phyloP scores from a whole-genome alignment of 169 alveolate genomes.

The Plasmodium berghei region DNA sequence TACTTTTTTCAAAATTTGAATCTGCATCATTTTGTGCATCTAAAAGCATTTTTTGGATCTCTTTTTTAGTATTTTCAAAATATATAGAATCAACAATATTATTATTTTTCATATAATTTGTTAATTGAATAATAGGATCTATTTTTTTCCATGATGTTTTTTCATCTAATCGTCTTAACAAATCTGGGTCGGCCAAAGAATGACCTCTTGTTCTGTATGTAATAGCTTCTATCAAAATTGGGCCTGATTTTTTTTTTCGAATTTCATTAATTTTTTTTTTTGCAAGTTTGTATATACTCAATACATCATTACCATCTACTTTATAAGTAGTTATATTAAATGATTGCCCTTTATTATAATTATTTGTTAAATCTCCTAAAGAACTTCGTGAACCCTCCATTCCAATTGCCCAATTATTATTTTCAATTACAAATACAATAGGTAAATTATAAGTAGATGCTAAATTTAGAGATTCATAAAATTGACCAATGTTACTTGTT shows the following conservation, averaged over 20 bases:
- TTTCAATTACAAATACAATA: constrained; percentile 89
- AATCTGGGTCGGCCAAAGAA: constrained; percentile 86
- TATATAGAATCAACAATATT: constrained; percentile 77
- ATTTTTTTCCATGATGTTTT: constrained; percentile 81
- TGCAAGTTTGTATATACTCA: constrained; percentile 77
- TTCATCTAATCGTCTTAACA: constrained; percentile 78
- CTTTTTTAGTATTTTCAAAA: constrained; percentile 72
- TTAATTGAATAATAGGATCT: constrained; percentile 80
- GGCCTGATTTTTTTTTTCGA: constrained; percentile 81
- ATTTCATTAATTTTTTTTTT: constrained; percentile 80
- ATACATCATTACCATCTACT: constrained; percentile 85
- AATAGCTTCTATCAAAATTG: constrained; percentile 83
- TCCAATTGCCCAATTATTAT: constrained; percentile 89
- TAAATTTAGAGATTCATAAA: constrained; percentile 91
- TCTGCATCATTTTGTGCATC: constrained; percentile 36
- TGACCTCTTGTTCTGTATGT: constrained; percentile 85
- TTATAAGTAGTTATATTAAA: constrained; percentile 81
- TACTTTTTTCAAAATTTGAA: constrained; percentile 8
- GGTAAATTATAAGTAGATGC: constrained; percentile 92
- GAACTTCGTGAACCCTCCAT: constrained; percentile 84
- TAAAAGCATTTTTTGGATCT: constrained; percentile 38
- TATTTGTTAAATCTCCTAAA: constrained; percentile 66
- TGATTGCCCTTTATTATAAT: constrained; percentile 77
- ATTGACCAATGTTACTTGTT: constrained; percentile 91
- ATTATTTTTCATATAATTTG: constrained; percentile 77